Percentiles rank a stretch among this genome's conserved stretches.
Conservation (phyloP, 495 filamentous ascomycete species). For the Clohesyomyces aquaticus region DNA sequence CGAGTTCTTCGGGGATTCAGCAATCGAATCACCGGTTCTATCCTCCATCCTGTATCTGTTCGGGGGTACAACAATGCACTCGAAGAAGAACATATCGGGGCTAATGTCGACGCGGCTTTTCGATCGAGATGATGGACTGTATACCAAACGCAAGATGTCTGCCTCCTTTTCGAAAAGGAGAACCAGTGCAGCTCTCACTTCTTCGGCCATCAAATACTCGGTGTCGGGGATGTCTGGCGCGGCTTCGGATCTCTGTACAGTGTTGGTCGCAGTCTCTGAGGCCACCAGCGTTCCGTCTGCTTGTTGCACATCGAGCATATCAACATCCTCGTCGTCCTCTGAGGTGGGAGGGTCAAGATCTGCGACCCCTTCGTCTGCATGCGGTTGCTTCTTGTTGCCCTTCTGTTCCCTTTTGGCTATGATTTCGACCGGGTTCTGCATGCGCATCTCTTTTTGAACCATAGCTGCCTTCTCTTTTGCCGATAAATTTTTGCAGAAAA, state of each 20-base stretch:
- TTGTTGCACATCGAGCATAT: slow-evolving; percentile 52
- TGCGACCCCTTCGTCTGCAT: slow-evolving; percentile 73
- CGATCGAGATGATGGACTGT: slow-evolving; percentile 67
- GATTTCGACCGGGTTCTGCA: slow-evolving; percentile 62
- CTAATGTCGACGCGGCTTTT: slow-evolving; percentile 58
- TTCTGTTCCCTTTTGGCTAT: slow-evolving; percentile 31
- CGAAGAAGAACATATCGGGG: slow-evolving; percentile 92
- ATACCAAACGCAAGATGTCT: slow-evolving; percentile 79
- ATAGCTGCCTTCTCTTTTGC: slow-evolving; percentile 74
- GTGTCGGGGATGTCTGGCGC: slow-evolving; percentile 43
- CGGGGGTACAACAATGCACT: slow-evolving; percentile 81
- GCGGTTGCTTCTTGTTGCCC: slow-evolving; percentile 35
- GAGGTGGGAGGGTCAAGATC: slow-evolving; percentile 56
- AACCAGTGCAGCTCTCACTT: slow-evolving; percentile 74
- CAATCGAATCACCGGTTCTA: slow-evolving; percentile 73
- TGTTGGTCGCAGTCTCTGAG: slow-evolving; percentile 45
- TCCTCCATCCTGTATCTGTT: slow-evolving; percentile 91
- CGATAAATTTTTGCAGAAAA: slow-evolving; percentile 80
- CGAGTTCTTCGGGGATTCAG: slow-evolving; percentile 83
- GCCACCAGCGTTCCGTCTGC: slow-evolving; percentile 45
- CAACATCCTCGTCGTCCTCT: slow-evolving; percentile 50
- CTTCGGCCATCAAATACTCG: slow-evolving; percentile 70
- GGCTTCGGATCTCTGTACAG: slow-evolving; percentile 47
- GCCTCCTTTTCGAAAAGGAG: slow-evolving; percentile 85
- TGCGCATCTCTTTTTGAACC: slow-evolving; percentile 68